Evolutionary conservation across 768 basidiomycete species (phyloP).

Genomic region (Auriscalpium orientale): DNA sequence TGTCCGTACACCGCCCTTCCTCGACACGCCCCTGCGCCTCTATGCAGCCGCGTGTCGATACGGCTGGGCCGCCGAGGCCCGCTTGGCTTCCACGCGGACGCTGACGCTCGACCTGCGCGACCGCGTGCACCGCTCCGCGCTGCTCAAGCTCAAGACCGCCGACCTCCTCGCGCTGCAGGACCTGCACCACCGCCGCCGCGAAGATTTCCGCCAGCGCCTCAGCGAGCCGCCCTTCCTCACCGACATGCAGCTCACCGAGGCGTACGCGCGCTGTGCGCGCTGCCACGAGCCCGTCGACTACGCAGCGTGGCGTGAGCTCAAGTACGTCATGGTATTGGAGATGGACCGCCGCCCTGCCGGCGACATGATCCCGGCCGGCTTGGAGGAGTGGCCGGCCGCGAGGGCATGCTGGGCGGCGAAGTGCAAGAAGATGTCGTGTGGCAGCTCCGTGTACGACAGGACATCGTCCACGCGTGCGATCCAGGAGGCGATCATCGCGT

Average conservation of each 20-base stretch:
- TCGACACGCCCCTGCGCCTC: slow-evolving; percentile 42
- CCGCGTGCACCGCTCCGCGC: slow-evolving; percentile 33
- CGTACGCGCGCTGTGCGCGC: slow-evolving; percentile 44
- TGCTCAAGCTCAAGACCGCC: slow-evolving; percentile 40
- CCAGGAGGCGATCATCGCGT: slow-evolving; percentile 42
- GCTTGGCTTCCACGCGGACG: slow-evolving; percentile 45
- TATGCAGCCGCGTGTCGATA: slow-evolving; percentile 50
- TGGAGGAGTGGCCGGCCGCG: slow-evolving; percentile 52
- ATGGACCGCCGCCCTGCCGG: slow-evolving; percentile 53
- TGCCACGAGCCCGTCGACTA: slow-evolving; percentile 46
- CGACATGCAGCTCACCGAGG: slow-evolving; percentile 28
- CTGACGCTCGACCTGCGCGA: slow-evolving; percentile 47
- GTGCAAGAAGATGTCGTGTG: slow-evolving; percentile 39
- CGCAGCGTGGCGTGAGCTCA: slow-evolving; percentile 58
- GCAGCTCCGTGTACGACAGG: slow-evolving; percentile 48
- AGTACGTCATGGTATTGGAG: slow-evolving; percentile 46
- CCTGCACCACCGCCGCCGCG: slow-evolving; percentile 46
- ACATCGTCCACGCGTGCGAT: slow-evolving; percentile 46
- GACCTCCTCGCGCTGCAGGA: slow-evolving; percentile 49
- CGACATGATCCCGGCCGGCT: slow-evolving; percentile 47
- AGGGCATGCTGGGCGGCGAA: slow-evolving; percentile 52
- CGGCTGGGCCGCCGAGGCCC: slow-evolving; percentile 51
- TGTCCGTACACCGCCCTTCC: slow-evolving; percentile 43
- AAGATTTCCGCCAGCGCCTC: slow-evolving; percentile 40
- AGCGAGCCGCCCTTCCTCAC: slow-evolving; percentile 46